Conservation (phyloP, 116 monocot genomes). For the Papilionanthe hybrid region DNA sequence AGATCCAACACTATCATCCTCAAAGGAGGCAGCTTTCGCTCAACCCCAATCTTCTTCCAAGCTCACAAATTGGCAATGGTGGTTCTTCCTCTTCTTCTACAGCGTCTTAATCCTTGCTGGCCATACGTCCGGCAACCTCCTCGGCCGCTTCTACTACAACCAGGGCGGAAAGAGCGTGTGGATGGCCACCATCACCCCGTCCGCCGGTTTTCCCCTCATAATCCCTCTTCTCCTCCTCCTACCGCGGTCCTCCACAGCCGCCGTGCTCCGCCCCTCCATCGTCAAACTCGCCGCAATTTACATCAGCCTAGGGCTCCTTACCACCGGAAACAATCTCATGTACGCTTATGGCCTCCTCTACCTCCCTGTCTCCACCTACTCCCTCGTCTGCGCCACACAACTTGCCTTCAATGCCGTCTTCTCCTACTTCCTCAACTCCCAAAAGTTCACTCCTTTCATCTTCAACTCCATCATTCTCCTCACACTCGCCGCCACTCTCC, state of each 20-base stretch:
- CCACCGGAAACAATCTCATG: conserved; percentile 23
- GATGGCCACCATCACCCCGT: neutral
- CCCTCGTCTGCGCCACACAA: conserved; percentile 30
- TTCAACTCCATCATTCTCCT: conserved; percentile 33
- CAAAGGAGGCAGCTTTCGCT: neutral
- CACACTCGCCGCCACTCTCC: conserved; percentile 21
- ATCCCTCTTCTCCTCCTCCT: neutral
- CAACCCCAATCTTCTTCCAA: neutral
- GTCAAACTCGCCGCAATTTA: neutral
- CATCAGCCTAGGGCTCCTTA: conserved; percentile 19
- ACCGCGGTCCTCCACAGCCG: neutral
- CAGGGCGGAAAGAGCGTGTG: neutral
- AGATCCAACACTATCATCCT: neutral
- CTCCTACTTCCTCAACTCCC: conserved; percentile 31
- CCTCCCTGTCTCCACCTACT: conserved; percentile 38
- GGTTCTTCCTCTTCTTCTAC: neutral
- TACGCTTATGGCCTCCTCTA: conserved; percentile 34
- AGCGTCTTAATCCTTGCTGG: neutral
- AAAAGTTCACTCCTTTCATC: conserved; percentile 23
- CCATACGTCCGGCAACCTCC: neutral
- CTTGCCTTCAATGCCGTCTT: conserved; percentile 39
- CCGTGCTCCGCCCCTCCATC: neutral
- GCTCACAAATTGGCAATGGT: neutral
- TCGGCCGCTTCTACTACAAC: conserved; percentile 1
- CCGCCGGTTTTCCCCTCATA: neutral